Conservation (phyloP, 2,329 filamentous ascomycete genomes). For the Aspergillus fructus region DNA sequence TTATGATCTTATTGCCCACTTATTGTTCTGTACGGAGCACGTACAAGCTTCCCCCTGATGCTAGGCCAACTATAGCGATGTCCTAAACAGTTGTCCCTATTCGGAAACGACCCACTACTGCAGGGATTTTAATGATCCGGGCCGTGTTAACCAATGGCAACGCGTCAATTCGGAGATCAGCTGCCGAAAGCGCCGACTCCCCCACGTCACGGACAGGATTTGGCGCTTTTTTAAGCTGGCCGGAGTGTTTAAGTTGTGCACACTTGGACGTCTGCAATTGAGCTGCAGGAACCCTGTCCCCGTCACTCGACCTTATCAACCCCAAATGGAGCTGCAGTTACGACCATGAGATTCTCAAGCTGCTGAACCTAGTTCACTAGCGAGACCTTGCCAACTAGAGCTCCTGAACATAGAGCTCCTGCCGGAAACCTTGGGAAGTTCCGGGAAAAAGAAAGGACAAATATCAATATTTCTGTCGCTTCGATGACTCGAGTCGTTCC, state of each 20-base stretch:
- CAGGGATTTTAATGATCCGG: constrained; percentile 20
- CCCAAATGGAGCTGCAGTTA: constrained; percentile 14
- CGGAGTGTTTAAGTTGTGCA: background rate
- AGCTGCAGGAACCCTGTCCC: background rate
- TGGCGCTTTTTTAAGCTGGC: constrained; percentile 8
- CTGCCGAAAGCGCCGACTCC: constrained; percentile 33
- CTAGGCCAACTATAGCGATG: background rate
- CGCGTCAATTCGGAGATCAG: constrained; percentile 14
- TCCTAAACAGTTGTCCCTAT: constrained; percentile 19
- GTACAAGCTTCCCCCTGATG: background rate
- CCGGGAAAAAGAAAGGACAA: constrained; percentile 8
- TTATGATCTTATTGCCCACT: background rate
- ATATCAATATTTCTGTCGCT: constrained; percentile 9
- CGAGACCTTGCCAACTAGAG: constrained; percentile 13
- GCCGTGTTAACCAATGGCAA: constrained; percentile 26
- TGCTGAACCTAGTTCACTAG: constrained; percentile 14
- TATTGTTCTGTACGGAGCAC: background rate
- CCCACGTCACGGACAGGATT: constrained; percentile 26
- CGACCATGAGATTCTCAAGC: constrained; percentile 15
- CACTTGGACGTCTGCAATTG: constrained; percentile 1
- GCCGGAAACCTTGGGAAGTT: background rate
- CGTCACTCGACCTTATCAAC: background rate
- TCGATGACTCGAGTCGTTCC: constrained; percentile 13
- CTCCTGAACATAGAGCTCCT: constrained; percentile 4
- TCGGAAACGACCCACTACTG: constrained; percentile 15